Evolutionary conservation across 148 eudicot genomes (phyloP).

Genomic region (Spergularia marina): DNA sequence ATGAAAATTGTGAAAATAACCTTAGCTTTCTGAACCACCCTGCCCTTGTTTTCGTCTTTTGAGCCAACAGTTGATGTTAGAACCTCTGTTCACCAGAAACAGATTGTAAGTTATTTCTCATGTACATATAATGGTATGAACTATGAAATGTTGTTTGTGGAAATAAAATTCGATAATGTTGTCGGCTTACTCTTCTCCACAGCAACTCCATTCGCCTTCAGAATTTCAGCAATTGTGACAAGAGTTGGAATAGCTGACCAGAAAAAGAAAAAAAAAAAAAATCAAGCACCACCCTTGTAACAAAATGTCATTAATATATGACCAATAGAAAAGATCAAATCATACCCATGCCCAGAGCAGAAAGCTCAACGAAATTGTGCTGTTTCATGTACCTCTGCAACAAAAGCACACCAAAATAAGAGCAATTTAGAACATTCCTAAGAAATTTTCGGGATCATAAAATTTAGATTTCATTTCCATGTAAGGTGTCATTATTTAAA

Average conservation of each 20-base stretch:
- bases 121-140: not conserved
- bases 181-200: constrained; percentile 37
- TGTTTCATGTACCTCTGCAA: constrained; percentile 49
- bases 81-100: constrained; percentile 25
- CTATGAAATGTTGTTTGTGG: not conserved
- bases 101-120: not conserved
- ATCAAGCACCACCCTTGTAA: not conserved
- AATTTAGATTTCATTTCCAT: too few species aligned
- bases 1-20: not conserved
- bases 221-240: constrained; percentile 47
- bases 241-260: constrained; percentile 54
- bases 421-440: not conserved
- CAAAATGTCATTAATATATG: too few species aligned
- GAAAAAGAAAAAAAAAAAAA: not conserved
- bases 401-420: not conserved
- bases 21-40: constrained; percentile 38
- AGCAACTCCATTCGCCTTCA: constrained; percentile 48
- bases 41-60: constrained; percentile 37
- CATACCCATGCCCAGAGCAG: constrained; percentile 56
- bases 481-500: too few species aligned
- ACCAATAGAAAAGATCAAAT: not conserved
- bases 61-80: constrained; percentile 41
- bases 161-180: not conserved
- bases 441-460: too few species aligned
- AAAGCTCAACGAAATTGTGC: constrained; percentile 43